These are phyloP conservation scores for Aaosphaeria arxii DNA, from an alignment of 2,329 filamentous ascomycete species.

Conservation along the genomic window DNA sequence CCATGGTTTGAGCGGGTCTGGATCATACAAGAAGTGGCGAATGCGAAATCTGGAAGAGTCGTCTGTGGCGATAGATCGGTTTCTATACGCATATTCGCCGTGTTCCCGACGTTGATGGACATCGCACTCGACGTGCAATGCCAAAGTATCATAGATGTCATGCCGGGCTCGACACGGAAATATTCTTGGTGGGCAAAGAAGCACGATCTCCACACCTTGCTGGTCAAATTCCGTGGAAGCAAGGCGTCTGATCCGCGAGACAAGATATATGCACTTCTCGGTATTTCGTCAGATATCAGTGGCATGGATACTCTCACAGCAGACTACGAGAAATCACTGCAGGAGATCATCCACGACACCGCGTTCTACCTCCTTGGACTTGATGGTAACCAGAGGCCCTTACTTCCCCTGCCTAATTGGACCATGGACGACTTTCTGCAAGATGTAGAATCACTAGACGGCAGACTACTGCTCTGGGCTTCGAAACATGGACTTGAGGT, in stretches of 20 bases:
- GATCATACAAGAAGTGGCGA: constrained; percentile 21
- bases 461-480: neutral
- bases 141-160: constrained; percentile 17
- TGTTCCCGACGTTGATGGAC: constrained; percentile 4
- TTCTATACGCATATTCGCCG: constrained; percentile 8
- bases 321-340: constrained; percentile 7
- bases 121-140: constrained; percentile 4
- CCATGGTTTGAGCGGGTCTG: constrained; percentile 18
- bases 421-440: neutral
- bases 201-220: constrained; percentile 10
- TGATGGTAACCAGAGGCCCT: neutral
- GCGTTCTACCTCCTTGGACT: constrained; percentile 2
- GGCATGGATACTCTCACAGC: constrained; percentile 4
- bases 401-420: neutral
- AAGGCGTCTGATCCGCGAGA: constrained; percentile 16
- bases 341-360: constrained; percentile 4
- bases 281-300: constrained; percentile 13
- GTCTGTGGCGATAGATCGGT: constrained; percentile 9
- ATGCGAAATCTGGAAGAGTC: constrained; percentile 10
- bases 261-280: constrained; percentile 17
- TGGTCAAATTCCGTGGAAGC: constrained; percentile 14
- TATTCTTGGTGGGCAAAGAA: constrained; percentile 16
- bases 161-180: constrained; percentile 11
- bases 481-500: neutral
- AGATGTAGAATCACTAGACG: neutral